A percentile compares a stretch with the other conserved stretches of the same genome.
These are phyloP conservation scores for Fusarium sp. DNA, from an alignment of 2,329 filamentous ascomycete species.

Conservation along the genomic window DNA sequence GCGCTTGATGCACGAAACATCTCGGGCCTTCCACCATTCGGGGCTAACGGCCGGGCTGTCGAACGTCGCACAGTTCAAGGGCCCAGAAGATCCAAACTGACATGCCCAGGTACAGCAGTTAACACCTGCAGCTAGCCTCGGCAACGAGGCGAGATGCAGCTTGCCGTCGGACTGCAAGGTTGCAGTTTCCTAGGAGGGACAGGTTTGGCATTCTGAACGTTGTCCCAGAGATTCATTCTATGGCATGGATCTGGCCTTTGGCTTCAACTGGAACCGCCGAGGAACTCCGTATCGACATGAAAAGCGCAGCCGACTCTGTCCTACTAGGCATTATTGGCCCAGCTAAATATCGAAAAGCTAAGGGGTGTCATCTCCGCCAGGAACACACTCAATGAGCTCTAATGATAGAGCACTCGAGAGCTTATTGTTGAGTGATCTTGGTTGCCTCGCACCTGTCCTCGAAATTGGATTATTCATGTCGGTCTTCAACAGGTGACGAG, in stretches of 20 bases:
- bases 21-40: slow-evolving; percentile 22
- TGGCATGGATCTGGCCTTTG: background rate
- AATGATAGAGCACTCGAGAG: background rate
- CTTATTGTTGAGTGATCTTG: background rate
- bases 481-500: background rate
- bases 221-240: background rate
- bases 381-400: background rate
- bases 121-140: slow-evolving; percentile 36
- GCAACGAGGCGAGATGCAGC: slow-evolving; percentile 35
- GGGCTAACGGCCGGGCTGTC: slow-evolving; percentile 16
- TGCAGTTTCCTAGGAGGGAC: background rate
- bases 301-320: background rate
- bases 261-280: background rate
- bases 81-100: slow-evolving; percentile 8
- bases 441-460: background rate
- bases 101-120: slow-evolving; percentile 13
- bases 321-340: background rate
- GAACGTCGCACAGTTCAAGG: slow-evolving; percentile 9
- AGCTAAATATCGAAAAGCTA: background rate
- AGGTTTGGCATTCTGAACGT: background rate
- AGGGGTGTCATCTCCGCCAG: background rate
- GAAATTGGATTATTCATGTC: background rate
- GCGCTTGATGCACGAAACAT: slow-evolving; percentile 12
- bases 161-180: slow-evolving; percentile 15
- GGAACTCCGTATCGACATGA: background rate